These are phyloP conservation scores for Bruguiera hainesii DNA, from an alignment of 441 rosid genomes.

Conservation along the genomic window DNA sequence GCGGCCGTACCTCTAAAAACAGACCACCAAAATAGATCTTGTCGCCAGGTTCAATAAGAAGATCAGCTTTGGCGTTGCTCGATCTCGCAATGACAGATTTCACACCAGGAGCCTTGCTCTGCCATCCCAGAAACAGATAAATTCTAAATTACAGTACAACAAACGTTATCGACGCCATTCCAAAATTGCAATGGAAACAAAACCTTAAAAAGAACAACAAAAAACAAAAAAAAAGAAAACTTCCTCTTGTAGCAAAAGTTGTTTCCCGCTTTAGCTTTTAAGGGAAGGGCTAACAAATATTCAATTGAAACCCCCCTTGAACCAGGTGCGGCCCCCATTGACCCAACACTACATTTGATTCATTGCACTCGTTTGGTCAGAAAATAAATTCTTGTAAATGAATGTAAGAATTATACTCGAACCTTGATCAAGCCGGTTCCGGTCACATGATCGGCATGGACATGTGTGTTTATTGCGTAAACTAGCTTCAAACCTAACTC, in stretches of 20 bases:
- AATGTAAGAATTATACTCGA: not conserved
- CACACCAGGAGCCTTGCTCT: conserved; percentile 59
- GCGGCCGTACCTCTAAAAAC: conserved; percentile 53
- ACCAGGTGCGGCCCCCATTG: too few species aligned
- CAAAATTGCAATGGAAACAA: conserved; percentile 4
- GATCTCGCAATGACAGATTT: conserved; percentile 80
- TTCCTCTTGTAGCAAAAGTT: not conserved
- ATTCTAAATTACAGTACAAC: not conserved
- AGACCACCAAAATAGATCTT: conserved; percentile 63
- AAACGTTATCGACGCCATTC: conserved; percentile 4
- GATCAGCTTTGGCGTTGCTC: conserved; percentile 82
- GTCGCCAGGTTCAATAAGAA: conserved; percentile 62
- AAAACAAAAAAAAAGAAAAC: not conserved
- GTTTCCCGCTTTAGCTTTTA: too few species aligned
- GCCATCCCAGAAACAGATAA: not conserved
- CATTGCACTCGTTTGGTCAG: not conserved
- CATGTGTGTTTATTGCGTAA: conserved; percentile 91
- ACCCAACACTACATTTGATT: not conserved
- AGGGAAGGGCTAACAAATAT: too few species aligned
- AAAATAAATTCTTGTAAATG: not conserved
- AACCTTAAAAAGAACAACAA: not conserved
- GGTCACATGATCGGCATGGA: conserved; percentile 96
- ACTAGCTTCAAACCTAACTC: conserved; percentile 78
- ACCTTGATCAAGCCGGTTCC: conserved; percentile 92
- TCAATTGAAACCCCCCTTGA: too few species aligned